Conservation (phyloP, 768 basidiomycete species). For the Tephrocybe sp. region DNA sequence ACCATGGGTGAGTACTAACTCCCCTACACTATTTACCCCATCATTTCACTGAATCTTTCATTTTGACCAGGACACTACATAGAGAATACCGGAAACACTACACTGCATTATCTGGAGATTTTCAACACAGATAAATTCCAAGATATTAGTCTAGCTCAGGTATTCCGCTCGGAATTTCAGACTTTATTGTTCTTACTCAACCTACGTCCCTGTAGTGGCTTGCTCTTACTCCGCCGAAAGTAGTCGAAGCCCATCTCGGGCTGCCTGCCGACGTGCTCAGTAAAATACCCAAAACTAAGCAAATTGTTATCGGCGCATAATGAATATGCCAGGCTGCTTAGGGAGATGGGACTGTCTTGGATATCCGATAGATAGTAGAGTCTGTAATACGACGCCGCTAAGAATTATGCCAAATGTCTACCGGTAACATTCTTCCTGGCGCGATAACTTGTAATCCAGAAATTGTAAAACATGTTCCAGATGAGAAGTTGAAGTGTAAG, state of each 20-base stretch:
- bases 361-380: too few relatives aligned
- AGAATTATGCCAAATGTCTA: too few relatives aligned
- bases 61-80: slow-evolving; percentile 46
- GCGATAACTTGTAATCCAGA: too few relatives aligned
- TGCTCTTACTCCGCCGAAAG: slow-evolving; percentile 17
- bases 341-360: too few relatives aligned
- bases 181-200: neutral
- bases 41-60: neutral
- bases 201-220: slow-evolving; percentile 19
- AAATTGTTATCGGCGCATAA: slow-evolving; percentile 29
- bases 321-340: neutral
- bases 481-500: too few relatives aligned
- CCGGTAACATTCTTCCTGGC: too few relatives aligned
- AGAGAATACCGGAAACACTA: slow-evolving; percentile 51
- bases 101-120: slow-evolving; percentile 46
- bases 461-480: too few relatives aligned
- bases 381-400: too few relatives aligned
- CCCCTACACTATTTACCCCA: neutral
- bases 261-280: slow-evolving; percentile 19
- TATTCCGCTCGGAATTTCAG: slow-evolving; percentile 13
- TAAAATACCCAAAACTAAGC: slow-evolving; percentile 37
- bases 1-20: slow-evolving; percentile 40
- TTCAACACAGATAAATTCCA: slow-evolving; percentile 36
- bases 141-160: slow-evolving; percentile 45
- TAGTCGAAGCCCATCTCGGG: slow-evolving; percentile 15